phyloP scores from a whole-genome alignment of 805 yeast genomes.

The Metschnikowia anglica region DNA sequence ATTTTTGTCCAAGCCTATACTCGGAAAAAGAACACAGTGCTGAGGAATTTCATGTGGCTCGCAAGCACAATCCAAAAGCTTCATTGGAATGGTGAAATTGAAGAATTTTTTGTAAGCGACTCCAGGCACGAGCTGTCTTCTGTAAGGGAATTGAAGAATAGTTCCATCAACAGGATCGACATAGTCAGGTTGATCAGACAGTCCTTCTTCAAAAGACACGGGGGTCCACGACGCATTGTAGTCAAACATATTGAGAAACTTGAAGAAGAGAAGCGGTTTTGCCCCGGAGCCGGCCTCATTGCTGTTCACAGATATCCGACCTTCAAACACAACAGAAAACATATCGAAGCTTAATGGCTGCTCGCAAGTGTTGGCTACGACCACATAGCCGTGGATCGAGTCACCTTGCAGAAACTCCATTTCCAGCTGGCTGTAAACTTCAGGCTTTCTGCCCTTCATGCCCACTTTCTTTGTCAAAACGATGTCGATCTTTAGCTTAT shows the following conservation, averaged over 20 bases:
- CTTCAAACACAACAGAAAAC: conserved; percentile 32
- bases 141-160: conserved; percentile 23
- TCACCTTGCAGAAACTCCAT: conserved; percentile 31
- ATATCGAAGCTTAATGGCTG: conserved; percentile 27
- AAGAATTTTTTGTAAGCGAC: conserved; percentile 37
- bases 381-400: conserved; percentile 26
- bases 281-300: conserved; percentile 17
- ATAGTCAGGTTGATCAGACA: conserved; percentile 1
- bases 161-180: conserved; percentile 37
- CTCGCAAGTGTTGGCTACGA: conserved; percentile 21
- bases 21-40: conserved; percentile 27
- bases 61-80: conserved; percentile 31
- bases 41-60: conserved; percentile 26
- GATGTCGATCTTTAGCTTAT: conserved; percentile 22
- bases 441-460: conserved; percentile 20
- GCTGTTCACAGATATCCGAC: conserved; percentile 26
- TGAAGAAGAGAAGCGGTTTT: conserved; percentile 26
- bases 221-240: conserved; percentile 34
- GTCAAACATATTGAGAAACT: conserved; percentile 34
- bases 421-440: conserved; percentile 23
- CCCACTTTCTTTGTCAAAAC: conserved; percentile 21
- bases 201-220: conserved; percentile 19
- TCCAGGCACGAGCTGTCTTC: conserved; percentile 27
- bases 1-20: conserved; percentile 28
- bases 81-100: conserved; percentile 38